phyloP scores from a whole-genome alignment of 208 protist species.

The Trypanosomatidae sp. region DNA sequence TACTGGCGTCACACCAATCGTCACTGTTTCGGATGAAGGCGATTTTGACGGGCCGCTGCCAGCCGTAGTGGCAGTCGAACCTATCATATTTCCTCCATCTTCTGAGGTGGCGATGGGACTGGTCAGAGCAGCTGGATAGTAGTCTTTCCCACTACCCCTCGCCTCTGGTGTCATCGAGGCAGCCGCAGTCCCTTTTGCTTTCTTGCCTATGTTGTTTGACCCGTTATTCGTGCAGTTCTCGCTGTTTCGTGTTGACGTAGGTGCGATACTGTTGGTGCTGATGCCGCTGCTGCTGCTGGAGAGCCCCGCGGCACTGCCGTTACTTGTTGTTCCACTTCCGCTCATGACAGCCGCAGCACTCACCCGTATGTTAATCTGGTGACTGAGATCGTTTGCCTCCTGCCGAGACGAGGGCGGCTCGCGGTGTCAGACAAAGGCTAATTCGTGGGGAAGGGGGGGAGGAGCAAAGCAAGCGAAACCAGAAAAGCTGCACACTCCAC shows the following conservation, averaged over 20 bases:
- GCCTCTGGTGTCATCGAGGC: neutral
- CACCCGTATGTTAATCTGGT: neutral
- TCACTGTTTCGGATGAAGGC: neutral
- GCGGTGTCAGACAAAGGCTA: neutral
- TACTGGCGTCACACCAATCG: neutral
- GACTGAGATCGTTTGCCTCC: neutral
- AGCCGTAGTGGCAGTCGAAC: neutral
- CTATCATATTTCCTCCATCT: neutral
- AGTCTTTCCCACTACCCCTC: neutral
- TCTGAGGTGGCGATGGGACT: neutral
- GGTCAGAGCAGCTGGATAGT: neutral
- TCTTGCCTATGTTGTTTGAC: neutral
- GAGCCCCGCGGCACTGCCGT: neutral
- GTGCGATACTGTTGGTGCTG: constrained; percentile 1
- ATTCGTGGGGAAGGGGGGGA: neutral
- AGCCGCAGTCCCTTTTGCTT: neutral
- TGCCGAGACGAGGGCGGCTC: neutral
- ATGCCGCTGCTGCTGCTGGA: constrained; percentile 5
- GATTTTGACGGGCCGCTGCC: neutral
- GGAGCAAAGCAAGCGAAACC: neutral
- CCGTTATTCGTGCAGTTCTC: neutral
- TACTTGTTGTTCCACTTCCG: neutral
- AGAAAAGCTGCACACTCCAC: constrained; percentile 6
- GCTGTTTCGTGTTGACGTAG: neutral
- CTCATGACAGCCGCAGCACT: neutral